A percentile compares a stretch with the other conserved stretches of the same genome.
Conservation (phyloP, 495 filamentous ascomycete species). For the Oidiodendron maius region DNA sequence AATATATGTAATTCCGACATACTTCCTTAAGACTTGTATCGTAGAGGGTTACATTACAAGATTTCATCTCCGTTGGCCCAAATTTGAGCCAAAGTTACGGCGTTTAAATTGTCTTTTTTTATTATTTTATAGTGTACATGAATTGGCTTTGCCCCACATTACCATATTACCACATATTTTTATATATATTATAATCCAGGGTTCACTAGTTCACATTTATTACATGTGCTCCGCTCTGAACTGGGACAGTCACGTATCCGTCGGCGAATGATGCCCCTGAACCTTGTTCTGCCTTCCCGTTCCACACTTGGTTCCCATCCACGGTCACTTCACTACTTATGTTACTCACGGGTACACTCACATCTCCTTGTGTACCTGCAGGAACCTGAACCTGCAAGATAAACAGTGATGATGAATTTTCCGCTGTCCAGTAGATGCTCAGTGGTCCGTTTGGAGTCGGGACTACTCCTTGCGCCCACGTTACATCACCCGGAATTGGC, state of each 20-base stretch:
- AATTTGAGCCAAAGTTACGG: too few relatives aligned
- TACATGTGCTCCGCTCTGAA: constrained; percentile 6
- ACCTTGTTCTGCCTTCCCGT: constrained; percentile 1
- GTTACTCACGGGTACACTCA: constrained; percentile 15
- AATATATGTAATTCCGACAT: too few relatives aligned
- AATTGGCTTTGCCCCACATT: too few relatives aligned
- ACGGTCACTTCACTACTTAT: constrained; percentile 7
- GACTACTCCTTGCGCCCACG: constrained; percentile 35
- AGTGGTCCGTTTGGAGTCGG: constrained; percentile 32
- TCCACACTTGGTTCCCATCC: constrained; percentile 5
- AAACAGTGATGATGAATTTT: constrained; percentile 8
- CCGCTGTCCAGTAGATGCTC: constrained; percentile 28
- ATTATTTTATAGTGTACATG: too few relatives aligned
- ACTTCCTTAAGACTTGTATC: too few relatives aligned
- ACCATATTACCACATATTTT: too few relatives aligned
- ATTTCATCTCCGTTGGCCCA: too few relatives aligned
- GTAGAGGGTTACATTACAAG: too few relatives aligned
- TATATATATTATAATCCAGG: too few relatives aligned
- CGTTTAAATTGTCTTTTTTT: too few relatives aligned
- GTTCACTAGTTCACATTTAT: constrained; percentile 9
- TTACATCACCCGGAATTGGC: constrained; percentile 26
- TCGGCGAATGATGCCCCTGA: background rate
- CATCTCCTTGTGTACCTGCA: constrained; percentile 18
- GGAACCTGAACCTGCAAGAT: constrained; percentile 19
- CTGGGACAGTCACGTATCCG: constrained; percentile 14